phyloP scores from a whole-genome alignment of 495 filamentous ascomycete species.

The Penicillium pulvis region DNA sequence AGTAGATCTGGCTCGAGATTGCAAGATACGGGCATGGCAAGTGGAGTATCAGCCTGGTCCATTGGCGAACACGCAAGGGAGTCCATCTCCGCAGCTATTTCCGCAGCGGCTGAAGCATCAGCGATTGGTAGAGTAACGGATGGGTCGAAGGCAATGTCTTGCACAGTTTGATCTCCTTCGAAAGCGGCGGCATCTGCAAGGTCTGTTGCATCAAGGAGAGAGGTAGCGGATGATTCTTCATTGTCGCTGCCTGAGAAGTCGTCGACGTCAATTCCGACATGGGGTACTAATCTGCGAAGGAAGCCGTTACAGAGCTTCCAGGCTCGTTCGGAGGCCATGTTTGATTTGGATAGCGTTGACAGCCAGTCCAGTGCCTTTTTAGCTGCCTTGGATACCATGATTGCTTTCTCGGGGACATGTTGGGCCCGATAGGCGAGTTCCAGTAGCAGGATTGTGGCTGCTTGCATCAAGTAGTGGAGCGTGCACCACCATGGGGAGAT shows the following conservation, averaged over 20 bases:
- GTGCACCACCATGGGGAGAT: slow-evolving; percentile 65
- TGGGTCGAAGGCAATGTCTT: slow-evolving; percentile 26
- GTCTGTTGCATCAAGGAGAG: slow-evolving; percentile 22
- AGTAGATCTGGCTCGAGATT: slow-evolving; percentile 30
- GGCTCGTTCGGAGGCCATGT: slow-evolving; percentile 49
- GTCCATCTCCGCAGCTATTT: slow-evolving; percentile 30
- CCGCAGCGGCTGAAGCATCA: slow-evolving; percentile 13
- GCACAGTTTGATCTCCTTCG: slow-evolving; percentile 11
- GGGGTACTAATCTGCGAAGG: slow-evolving; percentile 46
- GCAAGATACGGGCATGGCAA: slow-evolving; percentile 21
- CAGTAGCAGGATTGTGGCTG: slow-evolving; percentile 58
- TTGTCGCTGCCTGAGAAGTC: slow-evolving; percentile 29
- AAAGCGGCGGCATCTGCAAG: slow-evolving; percentile 6
- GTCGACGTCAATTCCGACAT: slow-evolving; percentile 30
- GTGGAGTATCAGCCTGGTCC: slow-evolving; percentile 22
- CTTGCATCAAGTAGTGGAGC: slow-evolving; percentile 65
- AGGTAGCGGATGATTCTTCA: slow-evolving; percentile 24
- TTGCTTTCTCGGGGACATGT: slow-evolving; percentile 56
- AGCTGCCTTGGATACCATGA: slow-evolving; percentile 52
- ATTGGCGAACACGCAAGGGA: slow-evolving; percentile 33
- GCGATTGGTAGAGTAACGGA: slow-evolving; percentile 14
- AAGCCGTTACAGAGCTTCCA: slow-evolving; percentile 54
- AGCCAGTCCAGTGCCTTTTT: slow-evolving; percentile 60
- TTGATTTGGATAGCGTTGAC: slow-evolving; percentile 46
- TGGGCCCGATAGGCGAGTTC: slow-evolving; percentile 57